Evolutionary conservation across 805 yeast genomes (phyloP).

Genomic region (Yarrowia deformans): DNA sequence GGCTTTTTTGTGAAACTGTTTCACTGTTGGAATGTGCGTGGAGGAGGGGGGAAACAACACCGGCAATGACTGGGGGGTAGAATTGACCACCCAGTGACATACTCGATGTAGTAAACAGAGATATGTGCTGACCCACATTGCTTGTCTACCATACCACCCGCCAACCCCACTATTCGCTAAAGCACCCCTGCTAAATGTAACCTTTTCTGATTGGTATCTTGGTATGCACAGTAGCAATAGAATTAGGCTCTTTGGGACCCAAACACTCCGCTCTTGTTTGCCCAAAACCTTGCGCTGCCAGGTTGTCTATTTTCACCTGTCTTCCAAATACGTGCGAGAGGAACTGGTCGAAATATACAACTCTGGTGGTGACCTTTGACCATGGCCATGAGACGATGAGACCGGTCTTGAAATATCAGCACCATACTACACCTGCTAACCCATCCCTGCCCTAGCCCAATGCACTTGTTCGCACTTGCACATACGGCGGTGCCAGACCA

Average conservation of each 20-base stretch:
- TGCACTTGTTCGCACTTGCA: neutral
- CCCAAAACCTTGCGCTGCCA: neutral
- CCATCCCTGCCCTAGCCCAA: constrained; percentile 1
- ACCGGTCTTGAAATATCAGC: no score
- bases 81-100: neutral
- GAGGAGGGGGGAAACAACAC: neutral
- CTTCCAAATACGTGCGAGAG: neutral
- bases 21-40: neutral
- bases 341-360: no score
- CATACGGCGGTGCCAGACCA: neutral
- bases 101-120: no score
- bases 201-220: constrained; percentile 23
- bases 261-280: constrained; percentile 35
- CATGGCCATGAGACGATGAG: no score
- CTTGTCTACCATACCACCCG: neutral
- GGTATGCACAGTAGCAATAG: constrained; percentile 4
- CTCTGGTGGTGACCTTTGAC: no score
- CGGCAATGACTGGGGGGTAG: neutral
- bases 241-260: constrained; percentile 30
- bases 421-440: no score
- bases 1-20: constrained; percentile 24
- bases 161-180: constrained; percentile 15
- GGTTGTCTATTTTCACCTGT: constrained; percentile 14
- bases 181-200: constrained; percentile 28
- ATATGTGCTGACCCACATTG: no score